Percentiles rank a stretch among this genome's conserved stretches.
phyloP scores from a whole-genome alignment of 2,329 filamentous ascomycete species.

The Rhynchosporium agropyri region DNA sequence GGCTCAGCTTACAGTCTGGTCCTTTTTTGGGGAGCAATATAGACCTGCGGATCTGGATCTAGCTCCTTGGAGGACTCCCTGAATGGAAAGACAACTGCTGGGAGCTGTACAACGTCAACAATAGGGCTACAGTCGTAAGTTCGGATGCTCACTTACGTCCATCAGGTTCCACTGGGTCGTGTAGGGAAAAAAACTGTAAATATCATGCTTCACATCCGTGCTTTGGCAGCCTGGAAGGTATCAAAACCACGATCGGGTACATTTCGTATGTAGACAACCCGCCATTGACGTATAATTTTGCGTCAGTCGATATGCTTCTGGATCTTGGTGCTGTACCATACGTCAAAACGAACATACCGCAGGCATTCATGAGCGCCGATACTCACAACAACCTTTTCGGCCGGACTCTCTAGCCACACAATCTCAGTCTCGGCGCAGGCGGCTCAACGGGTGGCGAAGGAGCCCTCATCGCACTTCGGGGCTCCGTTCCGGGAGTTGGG shows the following conservation, averaged over 20 bases:
- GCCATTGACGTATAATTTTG: constrained; percentile 61
- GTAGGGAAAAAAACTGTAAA: constrained; percentile 2
- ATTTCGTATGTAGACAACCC: too few relatives aligned
- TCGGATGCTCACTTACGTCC: background rate
- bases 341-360: constrained; percentile 85
- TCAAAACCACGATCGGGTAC: too few relatives aligned
- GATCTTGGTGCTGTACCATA: constrained; percentile 85
- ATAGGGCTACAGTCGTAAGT: background rate
- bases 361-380: constrained; percentile 54
- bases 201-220: constrained; percentile 7
- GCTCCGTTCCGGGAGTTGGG: constrained; percentile 28
- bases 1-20: background rate
- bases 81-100: constrained; percentile 1
- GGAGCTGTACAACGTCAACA: background rate
- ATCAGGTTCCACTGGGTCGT: constrained; percentile 13
- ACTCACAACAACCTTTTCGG: constrained; percentile 70
- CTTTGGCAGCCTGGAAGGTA: background rate
- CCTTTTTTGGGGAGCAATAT: constrained; percentile 4
- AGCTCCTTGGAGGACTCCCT: constrained; percentile 6
- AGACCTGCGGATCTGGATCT: background rate
- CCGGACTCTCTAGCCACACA: constrained; percentile 76
- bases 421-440: constrained; percentile 75
- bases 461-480: constrained; percentile 27
- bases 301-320: constrained; percentile 74
- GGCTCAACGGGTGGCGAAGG: constrained; percentile 65